A percentile compares a stretch with the other conserved stretches of the same genome.
phyloP scores from a whole-genome alignment of 2,329 filamentous ascomycete species.

The Emergomyces pasteurianus region DNA sequence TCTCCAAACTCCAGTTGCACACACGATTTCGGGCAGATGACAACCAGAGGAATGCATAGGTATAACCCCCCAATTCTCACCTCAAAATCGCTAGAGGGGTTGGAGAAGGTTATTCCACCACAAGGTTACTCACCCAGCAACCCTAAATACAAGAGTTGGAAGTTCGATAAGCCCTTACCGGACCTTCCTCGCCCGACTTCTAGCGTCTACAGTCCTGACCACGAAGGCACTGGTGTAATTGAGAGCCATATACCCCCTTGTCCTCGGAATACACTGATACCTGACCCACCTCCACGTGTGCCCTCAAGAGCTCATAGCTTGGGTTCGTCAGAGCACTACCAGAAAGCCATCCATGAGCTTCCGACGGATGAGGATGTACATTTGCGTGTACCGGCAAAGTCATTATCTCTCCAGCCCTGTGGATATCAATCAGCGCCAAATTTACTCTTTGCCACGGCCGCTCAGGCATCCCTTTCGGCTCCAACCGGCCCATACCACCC shows the following conservation, averaged over 20 bases:
- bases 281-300: background rate
- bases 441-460: background rate
- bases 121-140: background rate
- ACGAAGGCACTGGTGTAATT: background rate
- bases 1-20: background rate
- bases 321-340: background rate
- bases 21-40: constrained; percentile 1
- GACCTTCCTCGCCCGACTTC: background rate
- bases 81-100: constrained; percentile 11
- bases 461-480: background rate
- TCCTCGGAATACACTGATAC: background rate
- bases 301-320: background rate
- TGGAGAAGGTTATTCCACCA: constrained; percentile 12
- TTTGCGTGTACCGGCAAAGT: background rate
- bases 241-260: background rate
- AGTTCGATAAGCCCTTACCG: constrained; percentile 5
- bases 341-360: background rate
- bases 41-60: background rate
- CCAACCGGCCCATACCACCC: background rate
- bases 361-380: background rate
- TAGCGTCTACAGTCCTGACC: background rate
- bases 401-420: background rate
- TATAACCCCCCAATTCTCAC: constrained; percentile 5
- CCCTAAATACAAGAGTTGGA: background rate
- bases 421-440: background rate